Evolutionary conservation across 1,284 basidiomycete species (phyloP).

Genomic region (Boletus semigastroideus): DNA sequence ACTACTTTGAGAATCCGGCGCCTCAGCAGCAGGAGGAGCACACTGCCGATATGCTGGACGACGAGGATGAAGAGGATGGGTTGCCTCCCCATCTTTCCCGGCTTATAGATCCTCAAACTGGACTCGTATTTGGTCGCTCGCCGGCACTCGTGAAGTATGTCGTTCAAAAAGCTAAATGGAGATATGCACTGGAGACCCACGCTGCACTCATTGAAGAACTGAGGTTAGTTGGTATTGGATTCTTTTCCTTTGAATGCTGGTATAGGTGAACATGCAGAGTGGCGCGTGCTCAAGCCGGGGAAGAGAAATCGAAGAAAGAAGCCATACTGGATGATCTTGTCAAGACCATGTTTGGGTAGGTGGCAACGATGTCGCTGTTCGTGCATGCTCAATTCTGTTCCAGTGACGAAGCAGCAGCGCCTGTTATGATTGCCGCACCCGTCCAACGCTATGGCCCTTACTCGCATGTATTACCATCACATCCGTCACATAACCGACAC

Average conservation of each 20-base stretch:
- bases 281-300: constrained; percentile 50
- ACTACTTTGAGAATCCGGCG: constrained; percentile 29
- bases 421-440: constrained; percentile 11
- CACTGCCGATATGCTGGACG: constrained; percentile 22
- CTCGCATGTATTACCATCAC: constrained; percentile 11
- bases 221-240: constrained; percentile 27
- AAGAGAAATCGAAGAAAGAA: constrained; percentile 56
- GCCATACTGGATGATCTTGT: constrained; percentile 52
- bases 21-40: constrained; percentile 21
- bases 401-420: constrained; percentile 33
- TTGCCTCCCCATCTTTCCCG: constrained; percentile 52
- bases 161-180: constrained; percentile 74
- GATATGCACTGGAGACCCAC: constrained; percentile 61
- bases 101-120: constrained; percentile 52
- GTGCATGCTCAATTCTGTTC: neutral
- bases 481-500: constrained; percentile 12
- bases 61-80: constrained; percentile 39
- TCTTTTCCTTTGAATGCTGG: neutral
- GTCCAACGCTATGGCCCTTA: constrained; percentile 6
- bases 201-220: constrained; percentile 63
- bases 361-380: neutral
- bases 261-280: constrained; percentile 22
- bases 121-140: constrained; percentile 58
- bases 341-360: constrained; percentile 52
- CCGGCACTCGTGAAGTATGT: constrained; percentile 68